These are phyloP conservation scores for Micractinium sp. DNA, from an alignment of 139 green algal species.

Conservation along the genomic window DNA sequence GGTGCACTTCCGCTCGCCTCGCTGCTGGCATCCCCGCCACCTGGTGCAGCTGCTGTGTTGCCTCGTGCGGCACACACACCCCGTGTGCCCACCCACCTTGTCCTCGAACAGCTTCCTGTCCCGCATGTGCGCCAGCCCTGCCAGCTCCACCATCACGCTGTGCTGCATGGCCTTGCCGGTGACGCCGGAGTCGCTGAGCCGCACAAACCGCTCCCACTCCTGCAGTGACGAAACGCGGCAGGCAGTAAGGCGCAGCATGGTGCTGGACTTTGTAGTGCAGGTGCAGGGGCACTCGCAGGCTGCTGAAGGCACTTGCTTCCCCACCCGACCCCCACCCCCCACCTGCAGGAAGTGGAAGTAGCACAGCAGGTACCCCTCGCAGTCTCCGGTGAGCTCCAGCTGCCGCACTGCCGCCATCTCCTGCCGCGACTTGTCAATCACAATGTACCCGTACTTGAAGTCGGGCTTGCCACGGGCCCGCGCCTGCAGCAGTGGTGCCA, in stretches of 20 bases:
- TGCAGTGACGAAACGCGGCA: no score
- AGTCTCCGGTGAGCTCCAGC: neutral
- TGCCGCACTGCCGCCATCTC: neutral
- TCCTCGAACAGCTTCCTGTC: neutral
- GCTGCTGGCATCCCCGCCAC: no score
- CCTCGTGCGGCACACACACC: no score
- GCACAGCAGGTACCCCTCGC: neutral
- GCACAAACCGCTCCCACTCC: neutral
- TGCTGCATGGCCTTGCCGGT: neutral
- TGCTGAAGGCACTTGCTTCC: no score
- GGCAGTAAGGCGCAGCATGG: no score
- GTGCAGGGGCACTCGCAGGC: no score
- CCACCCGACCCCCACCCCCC: no score
- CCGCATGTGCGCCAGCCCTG: neutral
- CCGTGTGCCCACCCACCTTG: neutral
- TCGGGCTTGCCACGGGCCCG: neutral
- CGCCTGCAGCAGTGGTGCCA: neutral
- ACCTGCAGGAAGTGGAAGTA: conserved; percentile 17
- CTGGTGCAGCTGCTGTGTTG: no score
- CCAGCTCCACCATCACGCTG: neutral
- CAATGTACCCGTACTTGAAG: neutral
- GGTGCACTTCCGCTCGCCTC: no score
- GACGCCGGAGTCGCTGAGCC: neutral
- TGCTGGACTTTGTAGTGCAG: no score
- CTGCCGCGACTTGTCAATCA: neutral